Percentiles rank a stretch among this genome's conserved stretches.
These are phyloP conservation scores for Puya raimondii DNA, from an alignment of 176 grass and related monocot genomes.

Conservation along the genomic window DNA sequence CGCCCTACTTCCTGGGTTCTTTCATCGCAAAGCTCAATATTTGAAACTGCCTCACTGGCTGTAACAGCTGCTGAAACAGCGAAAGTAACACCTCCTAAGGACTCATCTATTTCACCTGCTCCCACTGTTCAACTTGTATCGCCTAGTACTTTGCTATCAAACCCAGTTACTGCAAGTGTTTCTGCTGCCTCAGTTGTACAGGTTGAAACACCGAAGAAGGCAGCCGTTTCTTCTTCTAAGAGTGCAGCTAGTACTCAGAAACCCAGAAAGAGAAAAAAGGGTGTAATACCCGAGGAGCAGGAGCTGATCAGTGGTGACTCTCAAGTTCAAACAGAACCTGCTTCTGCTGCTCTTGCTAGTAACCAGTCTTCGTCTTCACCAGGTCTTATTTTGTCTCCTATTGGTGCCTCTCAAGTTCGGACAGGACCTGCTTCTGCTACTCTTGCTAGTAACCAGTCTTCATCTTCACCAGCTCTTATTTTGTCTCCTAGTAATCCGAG, in stretches of 20 bases:
- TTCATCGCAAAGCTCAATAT: constrained; percentile 59
- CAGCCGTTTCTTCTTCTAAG: constrained; percentile 41
- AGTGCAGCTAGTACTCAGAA: constrained; percentile 44
- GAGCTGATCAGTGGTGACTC: constrained; percentile 28
- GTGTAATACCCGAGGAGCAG: constrained; percentile 39
- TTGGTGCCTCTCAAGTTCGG: constrained; percentile 33
- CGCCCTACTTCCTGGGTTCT: constrained; percentile 48
- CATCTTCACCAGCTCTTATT: constrained; percentile 24
- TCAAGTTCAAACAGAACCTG: constrained; percentile 34
- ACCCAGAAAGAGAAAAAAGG: constrained; percentile 95
- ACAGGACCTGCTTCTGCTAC: constrained; percentile 30
- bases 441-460: constrained; percentile 23
- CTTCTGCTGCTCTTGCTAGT: constrained; percentile 30
- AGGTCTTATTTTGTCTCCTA: constrained; percentile 31
- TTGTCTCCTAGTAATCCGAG: constrained; percentile 46
- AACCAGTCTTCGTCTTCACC: constrained; percentile 13
- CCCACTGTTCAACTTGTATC: constrained; percentile 26
- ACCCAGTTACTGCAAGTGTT: constrained; percentile 23
- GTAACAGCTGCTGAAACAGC: constrained; percentile 40
- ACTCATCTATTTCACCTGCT: constrained; percentile 34
- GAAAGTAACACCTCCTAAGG: constrained; percentile 51
- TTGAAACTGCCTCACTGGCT: constrained; percentile 51
- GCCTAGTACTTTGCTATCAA: constrained; percentile 31
- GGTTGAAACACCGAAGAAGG: constrained; percentile 47
- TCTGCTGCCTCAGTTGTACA: constrained; percentile 29